Percentiles rank a stretch among this genome's conserved stretches.
phyloP scores from a whole-genome alignment of 345 rosid genomes.

The Kernera saxatilis region DNA sequence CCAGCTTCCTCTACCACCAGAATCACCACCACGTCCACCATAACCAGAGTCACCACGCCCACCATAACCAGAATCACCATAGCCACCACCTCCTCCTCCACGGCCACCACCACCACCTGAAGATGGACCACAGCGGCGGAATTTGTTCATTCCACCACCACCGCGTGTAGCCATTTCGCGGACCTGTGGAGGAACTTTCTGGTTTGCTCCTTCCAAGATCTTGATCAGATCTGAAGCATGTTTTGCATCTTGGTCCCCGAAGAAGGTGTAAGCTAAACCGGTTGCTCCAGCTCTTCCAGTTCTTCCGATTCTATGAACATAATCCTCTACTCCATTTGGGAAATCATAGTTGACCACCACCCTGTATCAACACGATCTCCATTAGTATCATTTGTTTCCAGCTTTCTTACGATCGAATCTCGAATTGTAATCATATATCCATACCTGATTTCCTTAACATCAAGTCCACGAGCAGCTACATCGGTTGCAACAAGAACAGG shows the following conservation, averaged over 20 bases:
- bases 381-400: background rate
- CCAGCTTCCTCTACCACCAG: slow-evolving; percentile 43
- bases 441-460: slow-evolving; percentile 86
- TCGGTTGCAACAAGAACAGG: slow-evolving; percentile 90
- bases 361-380: slow-evolving; percentile 42
- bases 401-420: background rate
- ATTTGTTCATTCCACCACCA: slow-evolving; percentile 51
- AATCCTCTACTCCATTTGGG: slow-evolving; percentile 95
- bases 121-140: slow-evolving; percentile 70
- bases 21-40: slow-evolving; percentile 48
- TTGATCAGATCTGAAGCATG: slow-evolving; percentile 83
- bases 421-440: background rate
- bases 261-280: slow-evolving; percentile 79
- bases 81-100: slow-evolving; percentile 49
- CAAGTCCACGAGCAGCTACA: slow-evolving; percentile 92
- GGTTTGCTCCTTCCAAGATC: slow-evolving; percentile 86
- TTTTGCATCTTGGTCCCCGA: slow-evolving; percentile 84
- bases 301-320: slow-evolving; percentile 96
- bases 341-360: slow-evolving; percentile 94
- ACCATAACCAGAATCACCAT: slow-evolving; percentile 34
- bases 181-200: slow-evolving; percentile 70
- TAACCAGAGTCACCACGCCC: slow-evolving; percentile 43
- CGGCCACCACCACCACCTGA: slow-evolving; percentile 50
- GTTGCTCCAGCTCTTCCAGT: slow-evolving; percentile 98
- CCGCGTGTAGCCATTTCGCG: slow-evolving; percentile 85